phyloP scores from a whole-genome alignment of 176 grass and related monocot species.

The Thalia dealbata region DNA sequence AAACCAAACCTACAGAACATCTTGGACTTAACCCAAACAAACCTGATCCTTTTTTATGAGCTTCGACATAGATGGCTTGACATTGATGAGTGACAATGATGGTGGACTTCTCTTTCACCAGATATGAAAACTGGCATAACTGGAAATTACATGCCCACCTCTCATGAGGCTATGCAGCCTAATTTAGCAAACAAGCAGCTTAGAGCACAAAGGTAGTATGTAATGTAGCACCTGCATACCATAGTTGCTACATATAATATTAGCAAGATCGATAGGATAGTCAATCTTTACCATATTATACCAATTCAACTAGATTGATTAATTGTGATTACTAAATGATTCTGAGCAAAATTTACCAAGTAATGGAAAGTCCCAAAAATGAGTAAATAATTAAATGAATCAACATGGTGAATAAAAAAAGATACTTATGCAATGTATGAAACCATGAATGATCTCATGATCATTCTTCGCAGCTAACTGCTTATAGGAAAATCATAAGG shows the following conservation, averaged over 20 bases:
- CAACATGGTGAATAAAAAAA: neutral
- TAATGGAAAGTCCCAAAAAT: neutral
- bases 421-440: neutral
- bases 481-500: neutral
- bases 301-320: neutral
- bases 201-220: conserved; percentile 1
- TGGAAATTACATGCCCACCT: conserved; percentile 1
- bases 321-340: neutral
- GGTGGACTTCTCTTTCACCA: neutral
- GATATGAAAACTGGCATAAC: conserved; percentile 1
- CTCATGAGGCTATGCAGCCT: conserved; percentile 10
- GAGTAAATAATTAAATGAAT: neutral
- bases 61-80: neutral
- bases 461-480: neutral
- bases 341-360: neutral
- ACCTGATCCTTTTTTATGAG: neutral
- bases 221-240: conserved; percentile 6
- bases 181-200: neutral
- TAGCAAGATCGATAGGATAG: conserved; percentile 1
- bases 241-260: conserved; percentile 10
- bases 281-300: conserved; percentile 11
- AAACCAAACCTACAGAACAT: conserved; percentile 1
- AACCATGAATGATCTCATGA: no score
- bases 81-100: neutral
- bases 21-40: conserved; percentile 7